Percentiles rank a stretch among this genome's conserved stretches.
Evolutionary conservation across 257 asterid species (phyloP).

Genomic region (Cordia subcordata): DNA sequence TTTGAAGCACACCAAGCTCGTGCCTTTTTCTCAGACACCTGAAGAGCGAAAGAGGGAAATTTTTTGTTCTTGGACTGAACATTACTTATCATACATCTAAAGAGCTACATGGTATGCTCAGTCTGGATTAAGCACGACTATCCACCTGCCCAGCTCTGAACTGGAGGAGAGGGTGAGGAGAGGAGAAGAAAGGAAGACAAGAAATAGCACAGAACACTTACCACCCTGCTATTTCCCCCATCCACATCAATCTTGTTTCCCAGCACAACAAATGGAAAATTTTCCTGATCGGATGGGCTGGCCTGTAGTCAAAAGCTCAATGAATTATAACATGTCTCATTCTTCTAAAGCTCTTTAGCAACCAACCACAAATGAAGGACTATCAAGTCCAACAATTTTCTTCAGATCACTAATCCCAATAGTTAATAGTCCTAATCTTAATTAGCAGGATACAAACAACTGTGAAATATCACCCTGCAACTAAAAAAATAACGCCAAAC

Average conservation of each 20-base stretch:
- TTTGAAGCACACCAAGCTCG: conserved; percentile 98
- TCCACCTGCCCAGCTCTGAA: neutral
- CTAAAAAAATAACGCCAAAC: too few relatives aligned
- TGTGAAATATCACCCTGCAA: too few relatives aligned
- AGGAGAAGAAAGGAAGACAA: conserved; percentile 6
- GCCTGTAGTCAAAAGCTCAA: conserved; percentile 55
- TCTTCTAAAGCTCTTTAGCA: too few relatives aligned
- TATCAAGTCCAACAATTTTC: too few relatives aligned
- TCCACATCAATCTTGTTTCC: conserved; percentile 97
- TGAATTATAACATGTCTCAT: too few relatives aligned
- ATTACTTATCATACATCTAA: neutral
- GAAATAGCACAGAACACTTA: conserved; percentile 17
- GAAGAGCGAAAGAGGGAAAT: neutral
- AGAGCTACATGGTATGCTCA: neutral
- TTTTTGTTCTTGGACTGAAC: too few relatives aligned
- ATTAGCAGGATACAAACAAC: too few relatives aligned
- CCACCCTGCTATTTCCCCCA: conserved; percentile 98
- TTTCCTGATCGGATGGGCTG: conserved; percentile 94
- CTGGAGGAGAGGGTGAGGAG: neutral
- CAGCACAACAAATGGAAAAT: conserved; percentile 94
- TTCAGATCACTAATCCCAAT: too few relatives aligned
- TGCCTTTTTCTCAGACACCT: conserved; percentile 99
- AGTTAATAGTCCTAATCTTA: too few relatives aligned
- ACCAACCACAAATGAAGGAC: too few relatives aligned
- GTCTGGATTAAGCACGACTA: neutral